Conservation (phyloP, 2,329 filamentous ascomycete species). For the Epichloe uncinata region DNA sequence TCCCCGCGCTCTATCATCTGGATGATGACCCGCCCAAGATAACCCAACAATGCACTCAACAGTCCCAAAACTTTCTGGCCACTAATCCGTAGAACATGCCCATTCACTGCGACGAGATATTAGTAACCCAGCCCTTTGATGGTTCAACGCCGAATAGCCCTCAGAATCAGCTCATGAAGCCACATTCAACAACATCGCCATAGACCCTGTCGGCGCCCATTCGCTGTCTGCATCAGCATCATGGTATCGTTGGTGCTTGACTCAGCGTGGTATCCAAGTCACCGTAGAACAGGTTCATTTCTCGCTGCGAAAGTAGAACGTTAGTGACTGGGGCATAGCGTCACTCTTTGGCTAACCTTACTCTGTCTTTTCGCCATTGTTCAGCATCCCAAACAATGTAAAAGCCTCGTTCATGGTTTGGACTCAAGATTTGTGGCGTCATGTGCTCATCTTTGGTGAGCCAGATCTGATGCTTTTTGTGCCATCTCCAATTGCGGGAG, state of each 20-base stretch:
- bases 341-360: conserved; percentile 33
- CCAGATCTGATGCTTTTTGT: conserved; percentile 56
- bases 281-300: conserved; percentile 47
- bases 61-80: conserved; percentile 12
- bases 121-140: conserved; percentile 15
- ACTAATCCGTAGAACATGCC: conserved; percentile 18
- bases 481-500: conserved; percentile 54
- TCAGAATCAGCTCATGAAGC: conserved; percentile 9
- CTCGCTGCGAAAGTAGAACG: conserved; percentile 33
- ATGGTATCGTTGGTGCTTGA: conserved; percentile 19
- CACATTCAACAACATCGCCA: conserved; percentile 6
- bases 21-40: conserved; percentile 7
- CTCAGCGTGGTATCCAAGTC: conserved; percentile 41
- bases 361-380: conserved; percentile 50
- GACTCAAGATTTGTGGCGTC: conserved; percentile 45
- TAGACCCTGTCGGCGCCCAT: neutral
- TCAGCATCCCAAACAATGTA: conserved; percentile 53
- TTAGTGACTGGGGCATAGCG: conserved; percentile 3
- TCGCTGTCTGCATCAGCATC: conserved; percentile 4
- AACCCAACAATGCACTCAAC: conserved; percentile 17
- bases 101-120: conserved; percentile 16
- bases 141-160: conserved; percentile 19
- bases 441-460: conserved; percentile 55
- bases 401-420: conserved; percentile 48
- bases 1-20: conserved; percentile 6